phyloP scores from a whole-genome alignment of 1,139 yeast genomes.

The Nadsonia starkeyi-henricii region DNA sequence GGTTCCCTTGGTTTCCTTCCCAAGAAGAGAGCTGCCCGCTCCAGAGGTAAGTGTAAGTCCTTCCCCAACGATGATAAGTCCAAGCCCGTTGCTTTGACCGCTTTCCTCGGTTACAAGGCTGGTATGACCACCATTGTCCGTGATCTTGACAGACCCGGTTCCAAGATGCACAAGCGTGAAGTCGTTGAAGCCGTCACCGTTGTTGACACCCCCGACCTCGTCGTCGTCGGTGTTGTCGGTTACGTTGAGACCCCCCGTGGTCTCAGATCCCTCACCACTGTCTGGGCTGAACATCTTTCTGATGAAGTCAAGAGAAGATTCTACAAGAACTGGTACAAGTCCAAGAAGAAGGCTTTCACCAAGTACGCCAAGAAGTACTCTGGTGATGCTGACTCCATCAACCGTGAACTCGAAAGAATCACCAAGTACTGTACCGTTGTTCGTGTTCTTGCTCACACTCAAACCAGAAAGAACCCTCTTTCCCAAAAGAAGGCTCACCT shows the following conservation, averaged over 20 bases:
- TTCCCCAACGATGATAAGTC: constrained; percentile 98
- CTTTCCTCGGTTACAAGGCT: constrained; percentile 99
- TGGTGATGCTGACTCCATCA: constrained; percentile 75
- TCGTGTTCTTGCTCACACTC: constrained; percentile 99
- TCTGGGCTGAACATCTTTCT: constrained; percentile 99
- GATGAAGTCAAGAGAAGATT: constrained; percentile 99
- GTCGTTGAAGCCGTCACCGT: constrained; percentile 98
- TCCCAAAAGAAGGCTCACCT: constrained; percentile 99
- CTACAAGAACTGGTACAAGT: constrained; percentile 99
- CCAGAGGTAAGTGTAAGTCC: constrained; percentile 97
- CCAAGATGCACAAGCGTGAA: constrained; percentile 99
- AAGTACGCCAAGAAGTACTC: constrained; percentile 99
- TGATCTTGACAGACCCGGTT: constrained; percentile 99
- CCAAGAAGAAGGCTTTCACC: constrained; percentile 99
- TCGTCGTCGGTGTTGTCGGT: constrained; percentile 99
- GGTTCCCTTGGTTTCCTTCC: constrained; percentile 99
- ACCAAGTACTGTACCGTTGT: constrained; percentile 97
- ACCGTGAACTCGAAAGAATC: constrained; percentile 96
- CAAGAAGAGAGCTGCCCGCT: constrained; percentile 98
- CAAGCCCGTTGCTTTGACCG: constrained; percentile 98
- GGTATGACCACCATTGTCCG: constrained; percentile 99
- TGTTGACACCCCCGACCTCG: constrained; percentile 98
- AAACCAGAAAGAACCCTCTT: constrained; percentile 98
- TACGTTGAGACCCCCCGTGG: constrained; percentile 99
- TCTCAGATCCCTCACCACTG: constrained; percentile 97